Evolutionary conservation across 2,329 filamentous ascomycete genomes (phyloP).

Genomic region (Fusarium sp.): DNA sequence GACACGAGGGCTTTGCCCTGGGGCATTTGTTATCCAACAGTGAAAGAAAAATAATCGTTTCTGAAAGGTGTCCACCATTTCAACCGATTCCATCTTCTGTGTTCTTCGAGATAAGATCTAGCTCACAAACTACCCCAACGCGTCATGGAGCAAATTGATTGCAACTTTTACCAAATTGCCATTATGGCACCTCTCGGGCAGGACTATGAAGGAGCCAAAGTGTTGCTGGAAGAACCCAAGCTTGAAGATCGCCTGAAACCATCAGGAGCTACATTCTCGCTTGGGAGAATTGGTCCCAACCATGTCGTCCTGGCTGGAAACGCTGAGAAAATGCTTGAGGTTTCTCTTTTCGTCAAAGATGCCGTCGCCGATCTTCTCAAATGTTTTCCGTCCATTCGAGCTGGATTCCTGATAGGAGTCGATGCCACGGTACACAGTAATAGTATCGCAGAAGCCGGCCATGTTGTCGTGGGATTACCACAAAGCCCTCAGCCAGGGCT

Average conservation of each 20-base stretch:
- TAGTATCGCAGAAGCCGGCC: neutral
- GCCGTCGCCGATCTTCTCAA: neutral
- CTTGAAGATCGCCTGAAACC: accelerated
- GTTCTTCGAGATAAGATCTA: neutral
- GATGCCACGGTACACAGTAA: accelerated
- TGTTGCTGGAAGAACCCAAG: accelerated
- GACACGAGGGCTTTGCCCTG: neutral
- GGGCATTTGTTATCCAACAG: neutral
- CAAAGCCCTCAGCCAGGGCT: neutral
- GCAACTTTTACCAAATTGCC: neutral
- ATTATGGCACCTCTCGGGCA: neutral
- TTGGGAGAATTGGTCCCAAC: neutral
- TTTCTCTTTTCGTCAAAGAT: accelerated
- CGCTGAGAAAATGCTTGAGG: accelerated
- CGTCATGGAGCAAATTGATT: neutral
- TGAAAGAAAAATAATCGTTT: neutral
- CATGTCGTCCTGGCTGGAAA: neutral
- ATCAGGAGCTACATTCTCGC: neutral
- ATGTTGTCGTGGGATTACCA: neutral
- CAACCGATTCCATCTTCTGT: accelerated
- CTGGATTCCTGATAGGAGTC: neutral
- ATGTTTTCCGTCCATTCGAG: accelerated
- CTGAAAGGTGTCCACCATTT: too few relatives aligned
- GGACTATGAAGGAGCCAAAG: neutral
- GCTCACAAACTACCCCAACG: too few relatives aligned